Percentiles rank a stretch among this genome's conserved stretches.
These are phyloP conservation scores for Kuraishia cidri DNA, from an alignment of 805 yeast genomes.

Conservation along the genomic window DNA sequence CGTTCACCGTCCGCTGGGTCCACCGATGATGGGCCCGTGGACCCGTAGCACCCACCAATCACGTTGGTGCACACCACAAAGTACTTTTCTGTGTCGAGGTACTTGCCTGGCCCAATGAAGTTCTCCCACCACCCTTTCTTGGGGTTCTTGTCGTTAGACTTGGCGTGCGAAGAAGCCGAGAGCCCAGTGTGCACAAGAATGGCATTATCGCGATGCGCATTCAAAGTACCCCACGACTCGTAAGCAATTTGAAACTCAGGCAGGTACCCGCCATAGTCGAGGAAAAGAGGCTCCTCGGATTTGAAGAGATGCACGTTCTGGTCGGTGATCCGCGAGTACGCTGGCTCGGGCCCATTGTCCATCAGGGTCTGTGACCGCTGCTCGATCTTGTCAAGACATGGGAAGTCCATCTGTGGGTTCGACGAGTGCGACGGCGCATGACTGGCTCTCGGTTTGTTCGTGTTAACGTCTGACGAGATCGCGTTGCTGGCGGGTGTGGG, in stretches of 20 bases:
- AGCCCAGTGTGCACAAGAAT: conserved; percentile 83
- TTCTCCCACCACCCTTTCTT: conserved; percentile 94
- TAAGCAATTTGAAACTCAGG: conserved; percentile 79
- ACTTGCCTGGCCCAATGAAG: conserved; percentile 78
- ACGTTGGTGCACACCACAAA: conserved; percentile 88
- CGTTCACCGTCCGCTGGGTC: conserved; percentile 60
- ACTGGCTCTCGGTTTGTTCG: background rate
- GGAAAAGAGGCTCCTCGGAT: conserved; percentile 48
- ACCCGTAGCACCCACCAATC: conserved; percentile 90
- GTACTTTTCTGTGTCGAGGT: conserved; percentile 73
- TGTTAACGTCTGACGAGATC: background rate
- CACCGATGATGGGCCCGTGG: conserved; percentile 82
- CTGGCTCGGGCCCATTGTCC: conserved; percentile 80
- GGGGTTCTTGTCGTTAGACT: conserved; percentile 60
- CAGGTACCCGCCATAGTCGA: conserved; percentile 77
- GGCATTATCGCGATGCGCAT: conserved; percentile 56
- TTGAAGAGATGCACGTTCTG: conserved; percentile 58
- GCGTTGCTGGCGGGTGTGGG: background rate
- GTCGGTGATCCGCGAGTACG: conserved; percentile 56
- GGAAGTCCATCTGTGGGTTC: conserved; percentile 67
- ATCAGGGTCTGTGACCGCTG: conserved; percentile 32
- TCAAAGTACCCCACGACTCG: conserved; percentile 84
- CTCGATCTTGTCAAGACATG: conserved; percentile 78
- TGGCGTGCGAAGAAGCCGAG: conserved; percentile 91
- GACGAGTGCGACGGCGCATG: conserved; percentile 20